phyloP scores from a whole-genome alignment of 228 moss, liverwort and hornwort species.

The Sphagnum fallax region DNA sequence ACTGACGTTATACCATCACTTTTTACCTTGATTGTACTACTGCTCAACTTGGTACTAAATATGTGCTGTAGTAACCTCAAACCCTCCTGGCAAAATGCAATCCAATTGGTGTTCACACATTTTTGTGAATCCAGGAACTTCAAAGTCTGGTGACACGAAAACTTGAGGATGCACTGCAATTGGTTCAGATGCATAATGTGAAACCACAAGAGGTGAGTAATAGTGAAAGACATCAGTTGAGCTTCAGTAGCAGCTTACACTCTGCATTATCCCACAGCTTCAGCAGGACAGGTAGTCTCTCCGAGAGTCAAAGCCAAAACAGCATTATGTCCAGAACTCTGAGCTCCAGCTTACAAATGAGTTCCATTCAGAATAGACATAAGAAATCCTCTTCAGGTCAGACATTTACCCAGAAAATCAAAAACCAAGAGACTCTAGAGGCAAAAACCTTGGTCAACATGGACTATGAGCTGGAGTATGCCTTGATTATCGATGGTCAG shows the following conservation, averaged over 20 bases:
- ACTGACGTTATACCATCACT: too few relatives aligned
- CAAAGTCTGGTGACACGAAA: constrained; percentile 24
- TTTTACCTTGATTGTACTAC: too few relatives aligned
- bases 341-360: neutral
- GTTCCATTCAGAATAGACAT: constrained; percentile 9
- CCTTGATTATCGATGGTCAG: constrained; percentile 61
- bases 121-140: constrained; percentile 13
- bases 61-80: too few relatives aligned
- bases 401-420: too few relatives aligned
- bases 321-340: neutral
- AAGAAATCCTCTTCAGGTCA: constrained; percentile 7
- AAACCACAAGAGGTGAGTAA: neutral
- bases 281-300: neutral
- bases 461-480: constrained; percentile 6
- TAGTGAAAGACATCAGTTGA: neutral
- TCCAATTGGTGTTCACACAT: too few relatives aligned
- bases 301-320: neutral
- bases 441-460: neutral
- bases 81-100: too few relatives aligned
- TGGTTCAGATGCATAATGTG: neutral
- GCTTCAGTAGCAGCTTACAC: neutral
- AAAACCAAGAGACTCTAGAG: constrained; percentile 1
- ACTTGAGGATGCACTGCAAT: constrained; percentile 14
- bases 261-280: neutral
- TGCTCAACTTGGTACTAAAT: too few relatives aligned